phyloP scores from a whole-genome alignment of 176 grass and related monocot species.

The Microstegium vimineum region DNA sequence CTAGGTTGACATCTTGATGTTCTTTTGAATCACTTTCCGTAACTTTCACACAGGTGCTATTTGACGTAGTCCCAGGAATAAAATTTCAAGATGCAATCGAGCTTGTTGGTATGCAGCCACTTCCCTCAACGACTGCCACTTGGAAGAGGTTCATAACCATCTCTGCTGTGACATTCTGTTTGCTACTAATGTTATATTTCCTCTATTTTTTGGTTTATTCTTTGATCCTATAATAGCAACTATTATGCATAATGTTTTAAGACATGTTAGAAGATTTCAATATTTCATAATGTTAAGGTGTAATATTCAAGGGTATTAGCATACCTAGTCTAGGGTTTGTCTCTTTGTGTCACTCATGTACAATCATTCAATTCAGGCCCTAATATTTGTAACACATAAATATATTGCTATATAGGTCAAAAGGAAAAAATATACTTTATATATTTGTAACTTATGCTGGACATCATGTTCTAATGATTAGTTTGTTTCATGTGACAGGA shows the following conservation, averaged over 20 bases:
- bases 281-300: neutral
- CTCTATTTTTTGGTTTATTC: neutral
- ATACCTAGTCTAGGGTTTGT: neutral
- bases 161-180: conserved; percentile 5
- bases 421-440: neutral
- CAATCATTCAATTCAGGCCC: neutral
- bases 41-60: conserved; percentile 58
- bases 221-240: neutral
- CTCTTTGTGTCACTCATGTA: neutral
- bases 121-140: conserved; percentile 61
- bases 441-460: neutral
- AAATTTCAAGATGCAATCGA: conserved; percentile 84
- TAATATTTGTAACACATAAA: neutral
- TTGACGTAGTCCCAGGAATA: conserved; percentile 84
- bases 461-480: neutral
- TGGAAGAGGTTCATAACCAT: conserved; percentile 70
- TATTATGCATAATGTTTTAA: neutral
- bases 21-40: neutral
- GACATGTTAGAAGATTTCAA: neutral
- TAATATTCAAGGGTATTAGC: neutral
- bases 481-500: conserved; percentile 53
- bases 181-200: neutral
- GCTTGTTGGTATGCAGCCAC: conserved; percentile 78
- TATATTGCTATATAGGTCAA: neutral
- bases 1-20: neutral